A percentile compares a stretch with the other conserved stretches of the same genome.
Evolutionary conservation across 1,139 yeast genomes (phyloP).

Genomic region (Saccharomyces uvarum): DNA sequence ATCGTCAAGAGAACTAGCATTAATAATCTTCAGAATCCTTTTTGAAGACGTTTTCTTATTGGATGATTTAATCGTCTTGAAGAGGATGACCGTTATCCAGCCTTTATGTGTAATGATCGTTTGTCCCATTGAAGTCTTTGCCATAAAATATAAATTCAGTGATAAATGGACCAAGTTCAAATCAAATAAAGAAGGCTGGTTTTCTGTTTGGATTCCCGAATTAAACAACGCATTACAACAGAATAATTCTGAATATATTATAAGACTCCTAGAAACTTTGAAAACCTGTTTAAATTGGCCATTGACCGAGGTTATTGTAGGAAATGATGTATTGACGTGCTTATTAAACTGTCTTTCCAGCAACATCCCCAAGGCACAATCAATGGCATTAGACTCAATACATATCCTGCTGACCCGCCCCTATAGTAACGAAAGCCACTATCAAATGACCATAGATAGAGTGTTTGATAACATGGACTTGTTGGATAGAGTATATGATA

Average conservation of each 20-base stretch:
- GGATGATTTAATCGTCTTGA: slow-evolving; percentile 85
- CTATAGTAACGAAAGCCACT: slow-evolving; percentile 64
- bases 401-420: slow-evolving; percentile 81
- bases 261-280: slow-evolving; percentile 69
- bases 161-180: slow-evolving; percentile 54
- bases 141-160: slow-evolving; percentile 63
- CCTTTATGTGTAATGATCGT: slow-evolving; percentile 79
- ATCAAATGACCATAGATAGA: slow-evolving; percentile 69
- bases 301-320: slow-evolving; percentile 62
- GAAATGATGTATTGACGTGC: slow-evolving; percentile 60
- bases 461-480: slow-evolving; percentile 71
- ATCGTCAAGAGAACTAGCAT: slow-evolving; percentile 63
- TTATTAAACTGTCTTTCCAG: slow-evolving; percentile 58
- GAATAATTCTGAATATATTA: slow-evolving; percentile 43
- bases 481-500: slow-evolving; percentile 56
- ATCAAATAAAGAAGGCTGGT: slow-evolving; percentile 78
- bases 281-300: slow-evolving; percentile 92
- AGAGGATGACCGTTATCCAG: slow-evolving; percentile 67
- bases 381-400: slow-evolving; percentile 82
- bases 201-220: slow-evolving; percentile 62
- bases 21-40: slow-evolving; percentile 72
- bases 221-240: slow-evolving; percentile 45
- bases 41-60: slow-evolving; percentile 91
- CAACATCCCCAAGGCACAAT: slow-evolving; percentile 58
- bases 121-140: slow-evolving; percentile 60